Evolutionary conservation across 176 grass and related monocot genomes (phyloP), one percentile per base, ranked within the genome.

Genomic region (Leersia perrieri): DNA sequence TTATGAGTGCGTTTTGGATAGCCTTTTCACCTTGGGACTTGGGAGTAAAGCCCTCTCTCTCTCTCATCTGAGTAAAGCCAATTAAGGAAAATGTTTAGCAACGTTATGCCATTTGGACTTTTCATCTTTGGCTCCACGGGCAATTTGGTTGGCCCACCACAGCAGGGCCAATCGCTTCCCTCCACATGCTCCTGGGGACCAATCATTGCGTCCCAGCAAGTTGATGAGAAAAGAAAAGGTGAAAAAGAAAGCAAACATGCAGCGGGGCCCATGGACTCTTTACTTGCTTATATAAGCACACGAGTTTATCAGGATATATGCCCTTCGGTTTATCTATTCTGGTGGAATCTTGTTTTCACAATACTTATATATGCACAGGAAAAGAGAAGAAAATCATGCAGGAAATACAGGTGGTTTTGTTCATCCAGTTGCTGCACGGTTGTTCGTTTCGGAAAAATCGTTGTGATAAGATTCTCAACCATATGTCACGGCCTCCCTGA

Each of bases 261-360:
- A 5, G 67, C 11, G 49, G 39, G 72, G 20, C 65, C 68, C 44
- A 36, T 6, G 35, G 34, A 9, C 22, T n/a, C n/a, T n/a, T 10
- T 7, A 63, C 0, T 5, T 62, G 75, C 88, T 86, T 94, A 88
- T 91, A 94, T 91, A 94, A 88, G 92, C 34, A 0, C 0, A 0
- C 0, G 1, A 1, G 67, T 7, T 72, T 91, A 91, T 94, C 85
- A 73, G 28, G 7, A 33, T 45, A 74, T 25, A 53, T 3, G 20
- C 0, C 7, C 26, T 35, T 3, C 23, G 39, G 11, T 25, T 23
- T 57, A 32, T 20, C 47, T 78, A 35, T 31, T 4, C 30, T 18
- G 47, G 16, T 1, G 47, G 47, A 51, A 22, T 53, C 49, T 26
- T 83, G n/a, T 62, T 83, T 83, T 26, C 15, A 9, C 7, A 23